Evolutionary conservation across 2,329 filamentous ascomycete species (phyloP).

Genomic region (Microcera coccophila): DNA sequence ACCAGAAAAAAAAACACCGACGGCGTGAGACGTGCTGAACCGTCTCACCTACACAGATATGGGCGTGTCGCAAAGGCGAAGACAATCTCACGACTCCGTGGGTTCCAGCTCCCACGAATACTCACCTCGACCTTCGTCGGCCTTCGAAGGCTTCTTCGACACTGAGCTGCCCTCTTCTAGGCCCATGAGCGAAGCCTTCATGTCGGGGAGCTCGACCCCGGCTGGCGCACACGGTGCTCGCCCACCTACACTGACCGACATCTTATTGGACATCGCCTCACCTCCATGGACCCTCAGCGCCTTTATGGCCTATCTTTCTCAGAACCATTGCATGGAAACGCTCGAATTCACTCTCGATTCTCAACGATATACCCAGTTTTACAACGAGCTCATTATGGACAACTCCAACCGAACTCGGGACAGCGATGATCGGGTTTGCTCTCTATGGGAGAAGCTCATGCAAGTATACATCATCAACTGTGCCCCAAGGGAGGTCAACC

Average conservation of each 20-base stretch:
- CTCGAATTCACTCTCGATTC: conserved; percentile 96
- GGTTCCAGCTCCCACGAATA: conserved; percentile 40
- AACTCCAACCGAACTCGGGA: conserved; percentile 35
- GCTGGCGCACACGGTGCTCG: conserved; percentile 30
- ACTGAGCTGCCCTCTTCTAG: conserved; percentile 44
- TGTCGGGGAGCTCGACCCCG: conserved; percentile 39
- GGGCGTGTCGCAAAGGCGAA: conserved; percentile 45
- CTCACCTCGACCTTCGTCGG: conserved; percentile 43
- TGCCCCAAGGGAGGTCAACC: conserved; percentile 82
- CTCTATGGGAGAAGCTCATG: conserved; percentile 83
- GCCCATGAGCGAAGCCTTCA: conserved; percentile 46
- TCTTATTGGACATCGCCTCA: conserved; percentile 78
- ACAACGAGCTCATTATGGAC: conserved; percentile 42
- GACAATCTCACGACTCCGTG: conserved; percentile 42
- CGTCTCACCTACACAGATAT: conserved; percentile 31
- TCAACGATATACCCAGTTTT: conserved; percentile 69
- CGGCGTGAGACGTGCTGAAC: conserved; percentile 19
- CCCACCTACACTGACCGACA: conserved; percentile 74
- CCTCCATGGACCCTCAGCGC: conserved; percentile 87
- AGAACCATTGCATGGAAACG: conserved; percentile 95
- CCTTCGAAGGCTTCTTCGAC: conserved; percentile 43
- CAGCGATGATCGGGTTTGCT: conserved; percentile 63
- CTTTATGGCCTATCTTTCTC: conserved; percentile 94
- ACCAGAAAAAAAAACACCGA: conserved; percentile 11
- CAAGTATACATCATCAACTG: conserved; percentile 87